Evolutionary conservation across 2,329 filamentous ascomycete species (phyloP).

Genomic region (Epichloe aotearoae): DNA sequence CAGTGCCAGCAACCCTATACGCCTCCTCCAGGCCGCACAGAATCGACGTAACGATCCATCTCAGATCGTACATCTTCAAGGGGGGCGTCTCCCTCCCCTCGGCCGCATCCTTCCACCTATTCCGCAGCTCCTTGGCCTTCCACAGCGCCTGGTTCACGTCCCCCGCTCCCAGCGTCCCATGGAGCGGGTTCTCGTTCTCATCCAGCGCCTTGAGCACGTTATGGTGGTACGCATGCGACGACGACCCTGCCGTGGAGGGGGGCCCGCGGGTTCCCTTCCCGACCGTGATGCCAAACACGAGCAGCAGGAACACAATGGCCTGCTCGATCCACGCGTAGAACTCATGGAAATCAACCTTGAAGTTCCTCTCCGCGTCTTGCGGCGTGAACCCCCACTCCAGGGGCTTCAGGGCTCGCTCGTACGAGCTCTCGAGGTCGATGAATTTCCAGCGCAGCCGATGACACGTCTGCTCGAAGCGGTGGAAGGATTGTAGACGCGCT

Average conservation of each 20-base stretch:
- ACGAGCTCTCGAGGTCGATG: constrained; percentile 43
- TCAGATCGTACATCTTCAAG: constrained; percentile 48
- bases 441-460: constrained; percentile 51
- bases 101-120: constrained; percentile 59
- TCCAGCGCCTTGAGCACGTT: constrained; percentile 54
- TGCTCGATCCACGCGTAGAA: constrained; percentile 63
- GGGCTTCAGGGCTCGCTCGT: constrained; percentile 34
- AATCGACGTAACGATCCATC: constrained; percentile 43
- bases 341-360: constrained; percentile 68
- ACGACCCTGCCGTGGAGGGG: neutral
- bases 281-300: constrained; percentile 46
- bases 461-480: constrained; percentile 47
- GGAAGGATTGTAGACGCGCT: constrained; percentile 28
- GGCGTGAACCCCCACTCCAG: constrained; percentile 19
- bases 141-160: constrained; percentile 45
- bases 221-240: constrained; percentile 50
- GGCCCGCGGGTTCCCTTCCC: constrained; percentile 10
- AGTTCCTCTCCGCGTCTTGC: constrained; percentile 49
- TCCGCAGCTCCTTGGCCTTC: constrained; percentile 56
- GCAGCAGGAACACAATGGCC: constrained; percentile 53
- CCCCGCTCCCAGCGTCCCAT: constrained; percentile 36
- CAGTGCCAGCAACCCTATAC: constrained; percentile 34
- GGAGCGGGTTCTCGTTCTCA: constrained; percentile 41
- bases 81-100: constrained; percentile 25
- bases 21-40: constrained; percentile 46